A percentile compares a stretch with the other conserved stretches of the same genome.
Evolutionary conservation across 305 asterid species (phyloP).

Genomic region (Rubia balearica): DNA sequence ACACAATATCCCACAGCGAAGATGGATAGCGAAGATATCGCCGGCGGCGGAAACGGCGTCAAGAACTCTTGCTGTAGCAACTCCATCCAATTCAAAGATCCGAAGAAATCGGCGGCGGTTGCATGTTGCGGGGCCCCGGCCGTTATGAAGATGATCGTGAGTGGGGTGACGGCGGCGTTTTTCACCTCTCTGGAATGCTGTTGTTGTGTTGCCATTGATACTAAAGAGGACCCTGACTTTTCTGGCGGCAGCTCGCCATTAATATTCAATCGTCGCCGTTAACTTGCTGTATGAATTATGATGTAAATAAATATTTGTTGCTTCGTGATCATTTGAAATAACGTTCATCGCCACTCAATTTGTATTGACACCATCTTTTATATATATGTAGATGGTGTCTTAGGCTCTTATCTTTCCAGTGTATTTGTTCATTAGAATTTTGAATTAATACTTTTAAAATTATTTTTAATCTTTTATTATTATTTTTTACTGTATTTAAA

Average conservation of each 20-base stretch:
- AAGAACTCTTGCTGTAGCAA: slow-evolving; percentile 1
- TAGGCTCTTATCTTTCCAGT: too few species aligned
- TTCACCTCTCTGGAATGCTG: slow-evolving; percentile 43
- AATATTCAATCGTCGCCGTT: slow-evolving; percentile 15
- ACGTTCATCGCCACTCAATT: too few species aligned
- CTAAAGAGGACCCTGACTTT: slow-evolving; percentile 41
- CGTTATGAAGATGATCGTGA: slow-evolving; percentile 21
- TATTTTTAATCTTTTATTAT: too few species aligned
- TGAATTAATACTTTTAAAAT: too few species aligned
- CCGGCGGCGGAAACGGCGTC: neutral
- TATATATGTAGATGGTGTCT: too few species aligned
- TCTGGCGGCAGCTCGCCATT: slow-evolving; percentile 25
- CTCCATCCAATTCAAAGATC: slow-evolving; percentile 12
- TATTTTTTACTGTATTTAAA: too few species aligned
- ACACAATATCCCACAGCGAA: neutral
- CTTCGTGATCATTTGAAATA: neutral
- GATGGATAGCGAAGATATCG: neutral
- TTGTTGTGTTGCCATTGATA: slow-evolving; percentile 36
- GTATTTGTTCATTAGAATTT: too few species aligned
- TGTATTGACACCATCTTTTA: too few species aligned
- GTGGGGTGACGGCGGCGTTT: slow-evolving; percentile 32
- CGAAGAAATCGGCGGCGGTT: too few species aligned
- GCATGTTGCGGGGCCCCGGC: slow-evolving; percentile 18
- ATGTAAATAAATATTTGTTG: too few species aligned
- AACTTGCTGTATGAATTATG: neutral